Evolutionary conservation across 768 basidiomycete genomes (phyloP), one percentile per base, ranked within the genome.

Genomic region (Amanita rimosa): DNA sequence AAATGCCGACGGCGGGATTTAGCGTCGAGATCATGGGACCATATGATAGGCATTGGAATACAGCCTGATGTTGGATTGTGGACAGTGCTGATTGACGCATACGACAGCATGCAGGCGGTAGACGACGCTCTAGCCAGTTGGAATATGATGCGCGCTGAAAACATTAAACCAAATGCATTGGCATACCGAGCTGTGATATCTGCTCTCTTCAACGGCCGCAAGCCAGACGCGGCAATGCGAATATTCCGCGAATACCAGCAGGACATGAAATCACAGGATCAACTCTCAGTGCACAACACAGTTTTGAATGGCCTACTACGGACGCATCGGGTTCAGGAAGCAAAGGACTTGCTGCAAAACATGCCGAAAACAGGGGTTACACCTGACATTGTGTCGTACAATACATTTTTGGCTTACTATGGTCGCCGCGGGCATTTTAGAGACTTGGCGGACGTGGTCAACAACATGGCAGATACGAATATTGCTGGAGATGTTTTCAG

Each of bases 401-500:
- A 96, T 66, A 87, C 78, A 2, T 70, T 96, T 56, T 66, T 98
- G 44, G 70, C 71, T 10, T 78, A 84, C 56, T 77, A 85, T 57
- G 75, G 74, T 11, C 74, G 78, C 33, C 75, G 69, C 43, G 70
- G 72, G 24, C 78, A 93, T 60, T 73, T 89, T 57, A 72, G 75
- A 46, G 68, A 66, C 1, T 69, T 94, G 52, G 76, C 79, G 2
- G 54, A 62, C 14, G 62, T 80, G 19, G 64, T 98, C 41, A 71
- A 73, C 41, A 63, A 69, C 49, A 79, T 95, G 68, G 62, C 68
- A 21, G 60, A 68, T 11, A 70, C 65, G 1, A 71, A 72, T 0
- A 57, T 95, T 29, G 56, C 64, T 17, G 86, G 90, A 6, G 89
- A 97, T 60, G 77, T 86, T 9, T 79, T 83, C 63, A 96, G 86